Conservation (phyloP, 805 yeast genomes). For the Metschnikowia sp. region DNA sequence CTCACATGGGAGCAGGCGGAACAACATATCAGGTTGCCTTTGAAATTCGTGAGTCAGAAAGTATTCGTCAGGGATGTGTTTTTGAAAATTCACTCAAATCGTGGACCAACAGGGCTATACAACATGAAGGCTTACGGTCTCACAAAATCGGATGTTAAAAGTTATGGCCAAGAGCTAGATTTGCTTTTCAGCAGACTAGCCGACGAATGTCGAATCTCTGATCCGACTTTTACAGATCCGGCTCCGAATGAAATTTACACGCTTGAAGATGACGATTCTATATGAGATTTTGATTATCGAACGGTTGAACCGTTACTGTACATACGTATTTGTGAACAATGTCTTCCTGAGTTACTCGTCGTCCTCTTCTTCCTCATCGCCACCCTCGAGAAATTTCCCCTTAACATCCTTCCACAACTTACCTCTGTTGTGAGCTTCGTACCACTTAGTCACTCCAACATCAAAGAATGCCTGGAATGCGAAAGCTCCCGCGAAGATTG, state of each 20-base stretch:
- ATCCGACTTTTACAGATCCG: not conserved
- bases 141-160: constrained; percentile 9
- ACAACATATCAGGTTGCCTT: constrained; percentile 32
- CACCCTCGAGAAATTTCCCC: constrained; percentile 52
- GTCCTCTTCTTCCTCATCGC: constrained; percentile 53
- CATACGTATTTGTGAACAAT: not conserved
- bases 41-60: constrained; percentile 30
- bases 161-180: constrained; percentile 13
- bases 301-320: not conserved
- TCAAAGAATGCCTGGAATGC: constrained; percentile 80
- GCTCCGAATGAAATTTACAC: not conserved
- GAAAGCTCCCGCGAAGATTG: constrained; percentile 81
- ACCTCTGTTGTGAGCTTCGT: constrained; percentile 76
- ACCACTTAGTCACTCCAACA: constrained; percentile 62
- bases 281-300: not conserved
- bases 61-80: constrained; percentile 33
- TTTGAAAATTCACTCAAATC: constrained; percentile 19
- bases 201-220: not conserved
- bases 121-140: constrained; percentile 16
- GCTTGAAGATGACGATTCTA: constrained; percentile 7
- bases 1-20: constrained; percentile 15
- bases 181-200: constrained; percentile 9
- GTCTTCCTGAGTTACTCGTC: constrained; percentile 39
- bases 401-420: constrained; percentile 83
- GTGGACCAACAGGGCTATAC: constrained; percentile 14